A percentile compares a stretch with the other conserved stretches of the same genome.
Conservation (phyloP, 1,139 yeast species). For the Diutina mesorugosa region DNA sequence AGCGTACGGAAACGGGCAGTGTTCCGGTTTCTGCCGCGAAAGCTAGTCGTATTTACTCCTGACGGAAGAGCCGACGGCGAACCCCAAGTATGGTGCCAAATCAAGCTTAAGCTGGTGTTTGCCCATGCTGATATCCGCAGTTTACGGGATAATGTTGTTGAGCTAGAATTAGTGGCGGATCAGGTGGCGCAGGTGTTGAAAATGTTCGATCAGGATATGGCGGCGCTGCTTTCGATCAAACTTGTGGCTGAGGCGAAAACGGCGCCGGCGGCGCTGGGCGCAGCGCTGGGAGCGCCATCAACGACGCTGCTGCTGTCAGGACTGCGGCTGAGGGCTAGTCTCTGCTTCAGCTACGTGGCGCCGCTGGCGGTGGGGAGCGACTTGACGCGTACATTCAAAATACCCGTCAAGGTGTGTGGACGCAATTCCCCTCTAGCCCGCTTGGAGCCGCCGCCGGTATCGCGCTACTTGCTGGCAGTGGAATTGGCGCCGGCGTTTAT, state of each 20-base stretch:
- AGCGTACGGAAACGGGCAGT: slow-evolving; percentile 7
- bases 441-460: slow-evolving; percentile 33
- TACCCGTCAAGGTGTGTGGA: slow-evolving; percentile 43
- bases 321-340: slow-evolving; percentile 26
- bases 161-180: slow-evolving; percentile 44
- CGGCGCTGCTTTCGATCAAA: slow-evolving; percentile 38
- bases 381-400: slow-evolving; percentile 44
- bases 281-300: slow-evolving; percentile 26
- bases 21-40: slow-evolving; percentile 33
- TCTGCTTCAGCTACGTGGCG: slow-evolving; percentile 38
- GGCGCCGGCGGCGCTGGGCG: not conserved
- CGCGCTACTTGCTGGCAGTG: slow-evolving; percentile 32
- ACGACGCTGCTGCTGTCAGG: slow-evolving; percentile 1
- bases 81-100: slow-evolving; percentile 49
- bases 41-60: slow-evolving; percentile 37
- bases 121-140: slow-evolving; percentile 35
- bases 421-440: slow-evolving; percentile 25
- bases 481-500: slow-evolving; percentile 35
- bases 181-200: slow-evolving; percentile 38
- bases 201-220: slow-evolving; percentile 40
- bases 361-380: slow-evolving; percentile 17
- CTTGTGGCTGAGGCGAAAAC: slow-evolving; percentile 9
- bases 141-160: slow-evolving; percentile 33
- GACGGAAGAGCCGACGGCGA: slow-evolving; percentile 27
- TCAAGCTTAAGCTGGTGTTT: slow-evolving; percentile 34